Base-by-base conservation (phyloP, 306 rosid genomes). In the Quillaja saponaria region DNA sequence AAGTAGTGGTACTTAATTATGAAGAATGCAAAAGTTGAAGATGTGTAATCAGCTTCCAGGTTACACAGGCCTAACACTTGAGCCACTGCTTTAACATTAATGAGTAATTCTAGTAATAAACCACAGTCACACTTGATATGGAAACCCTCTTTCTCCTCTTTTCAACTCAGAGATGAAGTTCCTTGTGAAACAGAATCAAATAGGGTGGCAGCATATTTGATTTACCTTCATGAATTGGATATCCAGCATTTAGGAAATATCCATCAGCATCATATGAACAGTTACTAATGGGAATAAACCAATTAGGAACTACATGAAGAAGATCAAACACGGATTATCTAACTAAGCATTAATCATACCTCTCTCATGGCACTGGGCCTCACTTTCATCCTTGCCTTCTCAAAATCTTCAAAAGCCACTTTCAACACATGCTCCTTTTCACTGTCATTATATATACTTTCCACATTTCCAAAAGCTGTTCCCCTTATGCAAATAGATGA, bases 351-450 rank as follows among this genome's bases (percentile, higher is more conserved):
- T 21, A 44, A 46, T 38, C 72, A 68, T 80, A 91, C 98, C 95
- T 91, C 98, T 73, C 96, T 80, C 96, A 91, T 91, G 73, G 98
- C 98, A 86, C 96, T 91, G 55, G 96, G 98, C 59, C 92, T 77
- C 66, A 88, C 87, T 86, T 72, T 85, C 76, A 77, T 71, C 78
- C 71, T 82, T 49, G 98, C 95, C 78, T 77, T 81, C 78, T 79
- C 87, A 79, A 91, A 91, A 79, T 88, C 95, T 66, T 86, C 95
- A 75, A 77, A 86, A 64, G 50, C 62, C 62, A 88, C 80, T 71
- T 69, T 75, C 66, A 88, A 77, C 50, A 17, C n/a, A 40, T 55
- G 72, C 46, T 75, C 85, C 51, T 80, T 78, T 61, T 78, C 82
- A 59, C 37, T 28, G 33, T 48, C 69, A 67, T 71, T 63, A 34